Conservation (phyloP, 2,329 filamentous ascomycete species). For the Colletotrichum viniferum region DNA sequence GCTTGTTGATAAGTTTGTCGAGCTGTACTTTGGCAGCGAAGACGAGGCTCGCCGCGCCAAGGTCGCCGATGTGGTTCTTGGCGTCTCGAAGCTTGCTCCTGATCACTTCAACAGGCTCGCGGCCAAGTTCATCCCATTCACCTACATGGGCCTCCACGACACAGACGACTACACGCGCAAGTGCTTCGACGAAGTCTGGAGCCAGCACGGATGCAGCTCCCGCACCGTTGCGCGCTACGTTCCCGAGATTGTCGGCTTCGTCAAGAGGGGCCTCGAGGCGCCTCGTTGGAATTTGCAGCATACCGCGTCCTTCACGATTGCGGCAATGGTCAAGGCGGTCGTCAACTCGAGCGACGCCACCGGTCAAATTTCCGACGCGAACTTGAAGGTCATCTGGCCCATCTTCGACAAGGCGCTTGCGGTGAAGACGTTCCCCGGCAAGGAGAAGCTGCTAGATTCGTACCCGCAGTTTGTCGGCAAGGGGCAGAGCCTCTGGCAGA, state of each 20-base stretch:
- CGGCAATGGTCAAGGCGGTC: conserved; percentile 72
- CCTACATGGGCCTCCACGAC: conserved; percentile 88
- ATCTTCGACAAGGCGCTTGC: conserved; percentile 80
- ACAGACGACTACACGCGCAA: conserved; percentile 78
- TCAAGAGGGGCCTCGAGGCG: conserved; percentile 72
- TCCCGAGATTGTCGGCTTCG: conserved; percentile 76
- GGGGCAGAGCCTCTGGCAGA: conserved; percentile 61
- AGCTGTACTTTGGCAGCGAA: conserved; percentile 81
- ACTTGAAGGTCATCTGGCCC: conserved; percentile 76
- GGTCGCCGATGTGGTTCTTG: conserved; percentile 81
- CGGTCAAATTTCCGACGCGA: conserved; percentile 61
- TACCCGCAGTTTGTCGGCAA: conserved; percentile 79
- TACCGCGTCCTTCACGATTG: conserved; percentile 80
- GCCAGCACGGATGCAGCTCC: conserved; percentile 84
- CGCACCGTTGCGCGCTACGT: conserved; percentile 85
- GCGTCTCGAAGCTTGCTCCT: conserved; percentile 83
- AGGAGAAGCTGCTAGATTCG: conserved; percentile 81
- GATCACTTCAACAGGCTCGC: conserved; percentile 86
- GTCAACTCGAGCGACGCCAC: conserved; percentile 60
- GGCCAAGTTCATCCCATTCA: conserved; percentile 78
- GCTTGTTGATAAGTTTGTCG: conserved; percentile 60
- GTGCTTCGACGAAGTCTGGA: conserved; percentile 86
- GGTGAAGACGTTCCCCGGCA: conserved; percentile 92
- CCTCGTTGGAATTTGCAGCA: conserved; percentile 92
- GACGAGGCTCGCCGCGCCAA: conserved; percentile 77